Evolutionary conservation across 805 yeast genomes (phyloP).

Genomic region (Hyphopichia homilentoma): DNA sequence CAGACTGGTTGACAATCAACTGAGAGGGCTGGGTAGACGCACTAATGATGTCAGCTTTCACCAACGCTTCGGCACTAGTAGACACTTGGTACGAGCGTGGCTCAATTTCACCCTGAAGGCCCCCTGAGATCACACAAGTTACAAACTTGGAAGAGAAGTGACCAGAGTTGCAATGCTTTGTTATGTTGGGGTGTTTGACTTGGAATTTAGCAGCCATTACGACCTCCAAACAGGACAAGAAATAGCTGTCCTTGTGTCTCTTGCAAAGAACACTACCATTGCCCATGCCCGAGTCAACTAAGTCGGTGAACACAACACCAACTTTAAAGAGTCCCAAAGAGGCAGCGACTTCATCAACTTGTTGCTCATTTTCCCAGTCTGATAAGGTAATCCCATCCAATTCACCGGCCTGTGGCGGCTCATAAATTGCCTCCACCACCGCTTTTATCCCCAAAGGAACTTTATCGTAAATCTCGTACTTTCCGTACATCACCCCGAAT

Average conservation of each 20-base stretch:
- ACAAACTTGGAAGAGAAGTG: conserved; percentile 83
- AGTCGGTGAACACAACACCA: conserved; percentile 87
- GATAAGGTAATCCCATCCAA: conserved; percentile 74
- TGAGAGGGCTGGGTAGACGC: conserved; percentile 90
- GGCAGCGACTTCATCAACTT: conserved; percentile 52
- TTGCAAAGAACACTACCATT: conserved; percentile 90
- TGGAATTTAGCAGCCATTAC: conserved; percentile 82
- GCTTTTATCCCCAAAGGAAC: conserved; percentile 95
- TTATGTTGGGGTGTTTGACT: conserved; percentile 53
- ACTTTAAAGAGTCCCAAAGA: conserved; percentile 64
- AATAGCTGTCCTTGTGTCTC: conserved; percentile 88
- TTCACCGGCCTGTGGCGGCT: conserved; percentile 85
- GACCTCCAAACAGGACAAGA: conserved; percentile 83
- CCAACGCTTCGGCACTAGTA: conserved; percentile 80
- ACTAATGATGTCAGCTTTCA: conserved; percentile 76
- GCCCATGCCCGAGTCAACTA: conserved; percentile 80
- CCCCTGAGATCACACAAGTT: conserved; percentile 93
- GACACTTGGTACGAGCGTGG: conserved; percentile 88
- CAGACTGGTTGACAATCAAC: conserved; percentile 76
- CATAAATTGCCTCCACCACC: conserved; percentile 89
- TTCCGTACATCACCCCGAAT: conserved; percentile 80
- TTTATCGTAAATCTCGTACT: conserved; percentile 69
- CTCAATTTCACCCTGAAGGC: conserved; percentile 81
- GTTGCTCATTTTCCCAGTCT: conserved; percentile 51
- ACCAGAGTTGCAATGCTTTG: conserved; percentile 62